These are phyloP conservation scores for Ceratobasidium sp. DNA, from an alignment of 1,284 basidiomycete species.

Conservation along the genomic window DNA sequence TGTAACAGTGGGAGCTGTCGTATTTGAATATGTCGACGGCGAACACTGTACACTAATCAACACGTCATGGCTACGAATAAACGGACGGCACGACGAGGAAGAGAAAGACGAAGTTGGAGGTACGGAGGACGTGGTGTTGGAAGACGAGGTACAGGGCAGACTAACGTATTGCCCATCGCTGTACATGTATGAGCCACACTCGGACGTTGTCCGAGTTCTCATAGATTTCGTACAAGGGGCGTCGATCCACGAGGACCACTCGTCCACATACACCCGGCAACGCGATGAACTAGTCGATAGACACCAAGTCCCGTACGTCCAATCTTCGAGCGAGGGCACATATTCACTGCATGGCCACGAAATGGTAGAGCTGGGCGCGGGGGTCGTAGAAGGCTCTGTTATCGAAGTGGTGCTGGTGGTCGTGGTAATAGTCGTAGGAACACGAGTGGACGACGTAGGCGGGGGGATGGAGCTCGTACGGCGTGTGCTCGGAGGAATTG, in stretches of 20 bases:
- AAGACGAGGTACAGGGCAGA: not conserved
- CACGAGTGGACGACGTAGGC: not conserved
- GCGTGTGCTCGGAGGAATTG: slow-evolving; percentile 1
- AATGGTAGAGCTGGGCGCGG: not conserved
- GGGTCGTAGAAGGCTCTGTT: not conserved
- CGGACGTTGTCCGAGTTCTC: not conserved
- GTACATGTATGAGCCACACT: not conserved
- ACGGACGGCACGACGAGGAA: slow-evolving; percentile 12
- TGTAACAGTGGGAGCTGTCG: not conserved
- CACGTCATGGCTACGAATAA: not conserved
- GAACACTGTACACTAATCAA: not conserved
- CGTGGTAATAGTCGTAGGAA: no score
- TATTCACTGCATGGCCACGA: not conserved
- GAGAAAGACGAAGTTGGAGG: not conserved
- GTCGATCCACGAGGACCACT: not conserved
- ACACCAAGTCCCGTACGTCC: slow-evolving; percentile 1
- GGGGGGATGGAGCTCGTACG: slow-evolving; percentile 16
- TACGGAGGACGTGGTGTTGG: not conserved
- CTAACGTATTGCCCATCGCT: not conserved
- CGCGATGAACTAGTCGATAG: not conserved
- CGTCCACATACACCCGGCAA: no score
- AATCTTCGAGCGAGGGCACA: not conserved
- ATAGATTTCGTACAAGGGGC: not conserved
- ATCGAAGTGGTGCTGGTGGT: not conserved
- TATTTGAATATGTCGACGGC: not conserved